Base-by-base conservation (phyloP, 495 filamentous ascomycete species). In the Hamigera avellanea region DNA sequence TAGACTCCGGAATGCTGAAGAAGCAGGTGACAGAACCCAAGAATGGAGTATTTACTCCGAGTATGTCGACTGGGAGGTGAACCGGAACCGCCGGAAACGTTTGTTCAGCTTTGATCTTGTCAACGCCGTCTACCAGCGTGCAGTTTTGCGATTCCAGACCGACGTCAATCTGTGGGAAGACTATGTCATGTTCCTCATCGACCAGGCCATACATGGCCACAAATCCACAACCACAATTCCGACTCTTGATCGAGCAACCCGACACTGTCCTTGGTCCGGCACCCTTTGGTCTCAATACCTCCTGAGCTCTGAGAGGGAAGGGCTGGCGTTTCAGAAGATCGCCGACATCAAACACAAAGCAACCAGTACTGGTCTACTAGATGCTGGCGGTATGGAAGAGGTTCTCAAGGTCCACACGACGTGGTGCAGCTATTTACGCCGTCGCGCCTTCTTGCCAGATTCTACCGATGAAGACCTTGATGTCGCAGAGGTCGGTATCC, bases 201-300 rank as follows among this genome's bases (percentile, higher is more conserved):
- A 64, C 23, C 59, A 70, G 44, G 56, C 56, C 13, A 52, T 57
- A 47, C 57, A 52, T 39, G 51, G 46, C 9, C 53, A 56, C 31
- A 41, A 35, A 19, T 58, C 61, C 35, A 62, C 58, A 4, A 49
- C 59, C 31, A 49, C 62, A 37, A 52, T 67, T 49, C 37, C 72
- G 62, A 61, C 83, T 4, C 54, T 86, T 1, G 77, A 87, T 44
- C 72, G 85, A 35, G 86, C 83, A 12, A 88, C 83, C 2, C 72
- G 78, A 12, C 87, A 95, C 55, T 88, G 87, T 40, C 89, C 91
- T 2, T 93, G 86, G 83, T 93, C 84, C 12, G 88, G 91, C 14
- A 69, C 75, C 14, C 66, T 96, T 8, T 98, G 91, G 91, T 81
- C 88, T 3, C 77, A 86, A 42, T 86, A 86, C 41, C 76, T 98